phyloP scores from a whole-genome alignment of 2,329 filamentous ascomycete species.

The Fonsecaea monophora region DNA sequence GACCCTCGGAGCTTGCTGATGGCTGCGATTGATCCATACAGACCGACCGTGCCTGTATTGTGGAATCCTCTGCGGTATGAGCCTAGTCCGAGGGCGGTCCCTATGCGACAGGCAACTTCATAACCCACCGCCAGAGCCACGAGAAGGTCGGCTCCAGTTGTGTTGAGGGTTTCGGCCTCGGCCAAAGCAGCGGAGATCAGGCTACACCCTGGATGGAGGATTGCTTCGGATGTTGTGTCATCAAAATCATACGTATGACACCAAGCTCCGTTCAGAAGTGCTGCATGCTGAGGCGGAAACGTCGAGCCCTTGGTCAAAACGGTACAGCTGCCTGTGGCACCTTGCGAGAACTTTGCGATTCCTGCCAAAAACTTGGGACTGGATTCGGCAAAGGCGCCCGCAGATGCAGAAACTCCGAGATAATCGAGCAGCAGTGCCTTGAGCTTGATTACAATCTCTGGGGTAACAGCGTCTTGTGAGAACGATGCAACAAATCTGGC shows the following conservation, averaged over 20 bases:
- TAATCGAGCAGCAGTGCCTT: slow-evolving; percentile 29
- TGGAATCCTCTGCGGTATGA: slow-evolving; percentile 47
- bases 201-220: slow-evolving; percentile 51
- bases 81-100: slow-evolving; percentile 43
- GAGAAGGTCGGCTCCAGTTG: slow-evolving; percentile 25
- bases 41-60: slow-evolving; percentile 45
- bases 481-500: not conserved
- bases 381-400: slow-evolving; percentile 23
- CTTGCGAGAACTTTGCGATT: slow-evolving; percentile 11
- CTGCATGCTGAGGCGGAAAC: slow-evolving; percentile 48
- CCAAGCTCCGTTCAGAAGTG: slow-evolving; percentile 51
- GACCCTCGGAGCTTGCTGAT: slow-evolving; percentile 41
- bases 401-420: slow-evolving; percentile 29
- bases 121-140: slow-evolving; percentile 43
- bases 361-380: slow-evolving; percentile 23
- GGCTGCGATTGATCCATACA: slow-evolving; percentile 45
- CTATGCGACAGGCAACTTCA: slow-evolving; percentile 42
- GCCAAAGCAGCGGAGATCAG: slow-evolving; percentile 42
- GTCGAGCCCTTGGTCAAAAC: slow-evolving; percentile 27
- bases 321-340: slow-evolving; percentile 19
- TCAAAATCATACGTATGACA: slow-evolving; percentile 55
- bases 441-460: slow-evolving; percentile 3
- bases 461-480: not conserved
- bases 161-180: slow-evolving; percentile 41
- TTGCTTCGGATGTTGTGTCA: slow-evolving; percentile 51